These are phyloP conservation scores for Colletotrichum higginsianum DNA, from an alignment of 2,329 filamentous ascomycete genomes.

Conservation along the genomic window DNA sequence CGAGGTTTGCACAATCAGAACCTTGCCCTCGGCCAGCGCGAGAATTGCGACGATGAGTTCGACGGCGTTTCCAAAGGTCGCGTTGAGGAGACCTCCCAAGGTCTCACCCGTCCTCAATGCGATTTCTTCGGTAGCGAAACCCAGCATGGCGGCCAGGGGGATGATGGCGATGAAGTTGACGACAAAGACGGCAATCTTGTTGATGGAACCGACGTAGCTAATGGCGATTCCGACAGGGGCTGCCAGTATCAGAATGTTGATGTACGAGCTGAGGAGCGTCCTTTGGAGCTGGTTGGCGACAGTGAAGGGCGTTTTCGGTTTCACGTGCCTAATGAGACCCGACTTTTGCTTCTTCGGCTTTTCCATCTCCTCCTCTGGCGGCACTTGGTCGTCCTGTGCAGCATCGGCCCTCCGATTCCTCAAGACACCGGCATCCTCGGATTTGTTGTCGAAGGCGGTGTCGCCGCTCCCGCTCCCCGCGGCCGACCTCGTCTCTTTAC, in stretches of 20 bases:
- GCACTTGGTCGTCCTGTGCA: constrained; percentile 38
- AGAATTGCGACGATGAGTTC: constrained; percentile 92
- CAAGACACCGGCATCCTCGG: constrained; percentile 46
- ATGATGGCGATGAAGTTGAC: constrained; percentile 96
- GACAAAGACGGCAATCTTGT: constrained; percentile 79
- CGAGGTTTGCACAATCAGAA: constrained; percentile 92
- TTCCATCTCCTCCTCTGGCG: constrained; percentile 52
- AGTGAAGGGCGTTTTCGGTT: constrained; percentile 71
- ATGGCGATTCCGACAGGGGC: constrained; percentile 86
- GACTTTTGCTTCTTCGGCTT: constrained; percentile 58
- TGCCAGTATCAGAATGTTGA: constrained; percentile 85
- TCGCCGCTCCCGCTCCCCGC: constrained; percentile 44
- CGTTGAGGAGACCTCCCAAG: constrained; percentile 89
- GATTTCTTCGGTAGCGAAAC: constrained; percentile 92
- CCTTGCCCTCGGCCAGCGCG: constrained; percentile 80
- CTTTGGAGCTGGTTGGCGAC: constrained; percentile 77
- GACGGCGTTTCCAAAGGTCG: constrained; percentile 90
- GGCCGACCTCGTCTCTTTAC: constrained; percentile 38
- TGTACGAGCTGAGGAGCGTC: constrained; percentile 86
- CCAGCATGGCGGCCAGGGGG: constrained; percentile 87
- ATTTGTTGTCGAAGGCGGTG: constrained; percentile 43
- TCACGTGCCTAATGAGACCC: constrained; percentile 60
- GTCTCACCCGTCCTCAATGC: constrained; percentile 87
- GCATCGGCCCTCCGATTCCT: constrained; percentile 52
- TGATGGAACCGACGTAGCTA: constrained; percentile 71